Conservation (phyloP, 345 rosid genomes). For the Kernera saxatilis region DNA sequence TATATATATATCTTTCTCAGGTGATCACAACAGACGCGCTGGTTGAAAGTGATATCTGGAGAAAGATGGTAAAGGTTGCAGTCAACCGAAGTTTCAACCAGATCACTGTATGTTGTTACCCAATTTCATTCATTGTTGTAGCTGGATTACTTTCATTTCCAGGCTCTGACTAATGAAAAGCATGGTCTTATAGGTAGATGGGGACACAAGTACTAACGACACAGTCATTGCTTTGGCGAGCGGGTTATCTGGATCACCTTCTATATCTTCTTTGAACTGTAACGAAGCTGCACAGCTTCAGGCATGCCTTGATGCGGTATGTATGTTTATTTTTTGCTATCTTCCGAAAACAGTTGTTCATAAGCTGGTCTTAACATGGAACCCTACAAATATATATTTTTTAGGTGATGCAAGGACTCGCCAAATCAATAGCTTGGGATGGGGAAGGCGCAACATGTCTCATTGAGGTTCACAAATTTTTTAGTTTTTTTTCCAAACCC, state of each 20-base stretch:
- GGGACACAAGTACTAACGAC: constrained; percentile 94
- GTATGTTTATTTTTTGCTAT: background rate
- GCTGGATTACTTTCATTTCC: background rate
- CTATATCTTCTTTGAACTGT: constrained; percentile 55
- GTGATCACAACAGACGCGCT: constrained; percentile 86
- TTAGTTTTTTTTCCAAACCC: background rate
- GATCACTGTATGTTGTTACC: constrained; percentile 67
- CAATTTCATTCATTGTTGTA: background rate
- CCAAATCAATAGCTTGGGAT: constrained; percentile 99
- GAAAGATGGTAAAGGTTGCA: constrained; percentile 77
- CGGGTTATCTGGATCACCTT: constrained; percentile 71
- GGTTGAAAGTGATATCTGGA: constrained; percentile 83
- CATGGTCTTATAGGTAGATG: constrained; percentile 67
- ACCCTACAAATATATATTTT: background rate
- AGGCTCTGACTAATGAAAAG: background rate
- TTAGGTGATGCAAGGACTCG: constrained; percentile 98
- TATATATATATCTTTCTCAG: constrained; percentile 47
- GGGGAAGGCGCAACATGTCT: constrained; percentile 99
- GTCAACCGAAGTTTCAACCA: constrained; percentile 96
- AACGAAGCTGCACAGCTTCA: constrained; percentile 75
- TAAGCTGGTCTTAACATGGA: background rate
- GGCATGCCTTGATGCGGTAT: constrained; percentile 86
- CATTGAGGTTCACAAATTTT: constrained; percentile 58
- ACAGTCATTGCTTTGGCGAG: constrained; percentile 89
- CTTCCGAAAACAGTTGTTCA: background rate